Evolutionary conservation across 1,139 yeast species (phyloP).

Genomic region (Yamadazyma sp.): DNA sequence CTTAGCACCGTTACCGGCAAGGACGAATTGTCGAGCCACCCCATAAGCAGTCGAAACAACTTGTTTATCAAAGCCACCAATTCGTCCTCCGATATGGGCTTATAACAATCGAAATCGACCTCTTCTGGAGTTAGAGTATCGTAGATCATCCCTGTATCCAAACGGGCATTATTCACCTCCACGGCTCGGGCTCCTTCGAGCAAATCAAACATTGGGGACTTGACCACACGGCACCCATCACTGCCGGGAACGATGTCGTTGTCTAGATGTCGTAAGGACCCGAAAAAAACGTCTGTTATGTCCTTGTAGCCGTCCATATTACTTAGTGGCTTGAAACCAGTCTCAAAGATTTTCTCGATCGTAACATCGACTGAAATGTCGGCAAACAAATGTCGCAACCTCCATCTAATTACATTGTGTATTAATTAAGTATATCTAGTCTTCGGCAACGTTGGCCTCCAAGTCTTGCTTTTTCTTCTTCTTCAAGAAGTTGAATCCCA

Average conservation of each 20-base stretch:
- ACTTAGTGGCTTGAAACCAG: too few relatives aligned
- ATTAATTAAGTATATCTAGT: too few relatives aligned
- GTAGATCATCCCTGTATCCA: conserved; percentile 61
- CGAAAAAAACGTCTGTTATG: conserved; percentile 41
- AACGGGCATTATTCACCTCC: conserved; percentile 58
- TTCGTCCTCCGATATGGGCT: conserved; percentile 31
- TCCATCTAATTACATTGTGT: background rate
- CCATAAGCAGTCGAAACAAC: conserved; percentile 44
- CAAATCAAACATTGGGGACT: conserved; percentile 54
- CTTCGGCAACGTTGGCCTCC: conserved; percentile 23
- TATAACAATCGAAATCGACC: conserved; percentile 32
- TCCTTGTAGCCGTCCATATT: conserved; percentile 34
- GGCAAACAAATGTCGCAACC: too few relatives aligned
- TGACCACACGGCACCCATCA: conserved; percentile 39
- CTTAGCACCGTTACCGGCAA: conserved; percentile 64
- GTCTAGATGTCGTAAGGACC: conserved; percentile 27
- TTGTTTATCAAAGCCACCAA: conserved; percentile 50
- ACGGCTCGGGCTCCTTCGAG: conserved; percentile 76
- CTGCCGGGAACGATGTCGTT: conserved; percentile 20
- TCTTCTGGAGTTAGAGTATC: conserved; percentile 38
- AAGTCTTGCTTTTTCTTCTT: conserved; percentile 30
- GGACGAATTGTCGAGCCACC: conserved; percentile 65
- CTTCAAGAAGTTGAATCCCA: conserved; percentile 47
- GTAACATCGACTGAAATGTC: too few relatives aligned
- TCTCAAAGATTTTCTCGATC: too few relatives aligned